These are phyloP conservation scores for Corchorus olitorius DNA, from an alignment of 345 rosid genomes.

Conservation along the genomic window DNA sequence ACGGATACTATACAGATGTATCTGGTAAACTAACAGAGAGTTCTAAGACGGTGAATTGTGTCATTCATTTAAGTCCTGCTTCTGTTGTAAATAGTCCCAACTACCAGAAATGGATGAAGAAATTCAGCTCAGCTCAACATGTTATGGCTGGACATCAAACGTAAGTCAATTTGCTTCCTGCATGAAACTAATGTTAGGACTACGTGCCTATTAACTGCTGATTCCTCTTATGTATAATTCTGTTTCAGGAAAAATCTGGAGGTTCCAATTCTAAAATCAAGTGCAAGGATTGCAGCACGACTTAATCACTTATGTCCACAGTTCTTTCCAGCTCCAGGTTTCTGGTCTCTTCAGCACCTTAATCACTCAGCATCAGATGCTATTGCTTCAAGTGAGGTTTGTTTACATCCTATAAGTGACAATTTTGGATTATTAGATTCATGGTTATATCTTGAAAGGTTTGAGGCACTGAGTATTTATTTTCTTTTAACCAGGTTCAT, in stretches of 20 bases:
- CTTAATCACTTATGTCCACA: constrained; percentile 93
- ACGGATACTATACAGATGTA: constrained; percentile 49
- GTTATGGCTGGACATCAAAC: constrained; percentile 87
- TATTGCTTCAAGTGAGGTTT: constrained; percentile 48
- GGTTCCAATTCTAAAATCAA: constrained; percentile 76
- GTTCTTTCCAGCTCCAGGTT: constrained; percentile 91
- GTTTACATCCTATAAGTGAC: constrained; percentile 22
- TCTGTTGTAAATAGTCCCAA: constrained; percentile 52
- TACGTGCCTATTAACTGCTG: constrained; percentile 1
- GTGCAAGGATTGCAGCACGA: constrained; percentile 78
- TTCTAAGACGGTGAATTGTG: constrained; percentile 60
- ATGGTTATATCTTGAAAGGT: constrained; percentile 5
- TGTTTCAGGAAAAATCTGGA: constrained; percentile 74
- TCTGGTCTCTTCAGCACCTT: constrained; percentile 57
- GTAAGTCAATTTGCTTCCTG: constrained; percentile 42
- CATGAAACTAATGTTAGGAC: constrained; percentile 2
- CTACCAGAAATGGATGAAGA: constrained; percentile 85
- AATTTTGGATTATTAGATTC: constrained; percentile 7
- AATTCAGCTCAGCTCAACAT: constrained; percentile 70
- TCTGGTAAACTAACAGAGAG: constrained; percentile 29
- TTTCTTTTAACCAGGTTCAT: constrained; percentile 42
- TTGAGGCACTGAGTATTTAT: constrained; percentile 19
- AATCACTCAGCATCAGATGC: constrained; percentile 29
- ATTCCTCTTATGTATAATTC: constrained; percentile 7
- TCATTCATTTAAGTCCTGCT: constrained; percentile 84